phyloP scores from a whole-genome alignment of 106 monocot species.

The Acorus gramineus region DNA sequence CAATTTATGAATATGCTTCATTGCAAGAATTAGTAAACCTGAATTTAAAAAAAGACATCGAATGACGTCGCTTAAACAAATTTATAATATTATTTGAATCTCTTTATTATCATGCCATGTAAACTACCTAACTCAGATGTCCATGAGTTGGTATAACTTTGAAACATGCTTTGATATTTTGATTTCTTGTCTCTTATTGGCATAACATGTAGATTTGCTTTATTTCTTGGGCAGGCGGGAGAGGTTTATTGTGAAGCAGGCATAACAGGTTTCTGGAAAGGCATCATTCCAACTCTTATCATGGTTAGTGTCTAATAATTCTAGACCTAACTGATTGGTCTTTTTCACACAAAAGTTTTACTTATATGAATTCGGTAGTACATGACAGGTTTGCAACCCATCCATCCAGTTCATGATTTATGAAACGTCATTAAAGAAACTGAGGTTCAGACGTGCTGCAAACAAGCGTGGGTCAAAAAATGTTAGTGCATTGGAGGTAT shows the following conservation, averaged over 20 bases:
- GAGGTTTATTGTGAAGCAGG: slow-evolving; percentile 79
- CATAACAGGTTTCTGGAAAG: slow-evolving; percentile 85
- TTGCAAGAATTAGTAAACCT: too few species aligned
- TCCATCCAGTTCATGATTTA: slow-evolving; percentile 95
- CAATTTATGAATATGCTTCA: too few species aligned
- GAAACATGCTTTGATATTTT: too few species aligned
- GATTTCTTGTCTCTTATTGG: not conserved
- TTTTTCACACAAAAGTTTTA: too few species aligned
- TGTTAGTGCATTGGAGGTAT: slow-evolving; percentile 67
- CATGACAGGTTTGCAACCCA: slow-evolving; percentile 71
- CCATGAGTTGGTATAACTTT: too few species aligned
- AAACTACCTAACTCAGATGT: too few species aligned
- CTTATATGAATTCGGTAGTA: not conserved
- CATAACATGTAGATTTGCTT: not conserved
- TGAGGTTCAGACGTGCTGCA: slow-evolving; percentile 34
- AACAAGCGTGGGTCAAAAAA: slow-evolving; percentile 31
- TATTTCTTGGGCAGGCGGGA: slow-evolving; percentile 26
- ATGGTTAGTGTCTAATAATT: slow-evolving; percentile 34
- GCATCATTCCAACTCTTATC: slow-evolving; percentile 69
- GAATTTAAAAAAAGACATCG: too few species aligned
- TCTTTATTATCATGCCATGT: too few species aligned
- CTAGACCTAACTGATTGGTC: too few species aligned
- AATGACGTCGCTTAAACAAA: too few species aligned
- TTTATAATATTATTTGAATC: too few species aligned
- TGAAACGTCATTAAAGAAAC: slow-evolving; percentile 65